Base-by-base conservation (phyloP, 306 rosid species). In the Prunus dulcis region DNA sequence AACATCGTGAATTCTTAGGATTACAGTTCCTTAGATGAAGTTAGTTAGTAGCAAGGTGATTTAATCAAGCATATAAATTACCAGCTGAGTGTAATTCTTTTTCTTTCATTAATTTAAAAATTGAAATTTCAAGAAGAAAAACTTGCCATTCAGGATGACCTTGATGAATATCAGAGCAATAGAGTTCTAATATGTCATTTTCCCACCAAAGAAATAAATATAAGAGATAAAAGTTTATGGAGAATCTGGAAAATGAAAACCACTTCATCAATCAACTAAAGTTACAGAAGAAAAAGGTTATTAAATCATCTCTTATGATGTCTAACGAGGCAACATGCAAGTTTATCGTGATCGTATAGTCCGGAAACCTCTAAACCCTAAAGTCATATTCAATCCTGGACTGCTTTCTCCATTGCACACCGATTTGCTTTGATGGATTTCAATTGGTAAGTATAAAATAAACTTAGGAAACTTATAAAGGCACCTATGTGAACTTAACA, bases 1-100 rank as follows among this genome's bases (percentile, higher is more conserved):
- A 86, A 86, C 73, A 84, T 80, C 78, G 14, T n/a, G 71, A 69
- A 61, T 30, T 30, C 66, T 50, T 47, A 22, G 67, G 43, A 75
- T 74, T 43, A 64, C 64, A 68, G 51, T 46, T 27, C 41, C 67
- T 76, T 73, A 20, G 69, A 79, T 56, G n/a, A 68, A 80, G 52
- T 67, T 77, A 25, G 57, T 30, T 49, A 66, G 47, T 20, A 20
- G 27, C 19, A 65, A 63, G 58, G 27, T 68, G 64, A 71, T 12
- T 32, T 71, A 71, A 53, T 19, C 61, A 71, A 28, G 23, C 13
- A 71, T 32, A 71, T 12, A 13, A 62, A 62, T 7, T 34, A 28
- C 46, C 60, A 55, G 2, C 56, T 9, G 56, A 17, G 49, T 49
- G 2, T 55, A 47, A 30, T 12, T 22, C 12, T 72, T 50, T 5